Conservation (phyloP, 2,329 filamentous ascomycete genomes). For the Leptodontidium sp. region DNA sequence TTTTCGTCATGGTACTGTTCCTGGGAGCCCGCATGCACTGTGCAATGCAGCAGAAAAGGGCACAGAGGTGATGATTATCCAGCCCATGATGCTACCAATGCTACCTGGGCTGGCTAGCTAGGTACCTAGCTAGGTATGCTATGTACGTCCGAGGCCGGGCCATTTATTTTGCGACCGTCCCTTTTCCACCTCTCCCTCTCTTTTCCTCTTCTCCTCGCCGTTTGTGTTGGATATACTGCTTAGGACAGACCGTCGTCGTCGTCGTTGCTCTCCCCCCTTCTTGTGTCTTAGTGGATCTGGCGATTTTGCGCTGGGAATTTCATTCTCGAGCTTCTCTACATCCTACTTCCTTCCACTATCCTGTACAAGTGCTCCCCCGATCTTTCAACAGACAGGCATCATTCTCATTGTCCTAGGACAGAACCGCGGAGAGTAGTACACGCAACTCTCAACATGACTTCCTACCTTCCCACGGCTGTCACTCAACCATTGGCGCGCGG, state of each 20-base stretch:
- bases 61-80: slow-evolving; percentile 15
- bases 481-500: slow-evolving; percentile 51
- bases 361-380: neutral
- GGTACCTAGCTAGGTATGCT: too few species aligned
- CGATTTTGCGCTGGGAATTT: slow-evolving; percentile 33
- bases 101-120: too few species aligned
- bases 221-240: neutral
- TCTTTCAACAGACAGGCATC: neutral
- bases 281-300: slow-evolving; percentile 22
- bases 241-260: neutral
- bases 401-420: neutral
- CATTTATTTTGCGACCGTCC: slow-evolving; percentile 18
- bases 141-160: slow-evolving; percentile 22
- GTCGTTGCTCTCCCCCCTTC: neutral
- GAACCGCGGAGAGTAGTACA: slow-evolving; percentile 17
- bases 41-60: slow-evolving; percentile 6
- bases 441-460: slow-evolving; percentile 42
- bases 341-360: neutral
- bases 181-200: slow-evolving; percentile 15
- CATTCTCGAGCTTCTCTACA: slow-evolving; percentile 8
- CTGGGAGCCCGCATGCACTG: neutral
- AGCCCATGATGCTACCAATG: slow-evolving; percentile 7
- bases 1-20: slow-evolving; percentile 35
- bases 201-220: slow-evolving; percentile 7
- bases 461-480: slow-evolving; percentile 51